Conservation (phyloP, 2,329 filamentous ascomycete genomes). For the Ambrosiella cleistominuta region DNA sequence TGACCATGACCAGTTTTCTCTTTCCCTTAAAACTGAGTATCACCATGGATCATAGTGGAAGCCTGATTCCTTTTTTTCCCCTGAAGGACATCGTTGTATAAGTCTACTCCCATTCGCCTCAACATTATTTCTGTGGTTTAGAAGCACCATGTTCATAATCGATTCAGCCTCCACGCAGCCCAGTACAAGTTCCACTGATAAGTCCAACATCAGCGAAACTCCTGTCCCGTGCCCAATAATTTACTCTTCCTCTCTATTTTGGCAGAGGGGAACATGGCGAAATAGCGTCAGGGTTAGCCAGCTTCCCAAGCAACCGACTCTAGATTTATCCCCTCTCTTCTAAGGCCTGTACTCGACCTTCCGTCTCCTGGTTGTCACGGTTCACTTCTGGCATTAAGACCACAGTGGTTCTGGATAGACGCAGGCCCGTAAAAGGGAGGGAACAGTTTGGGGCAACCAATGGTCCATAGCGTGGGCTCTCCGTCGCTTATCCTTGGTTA, state of each 20-base stretch:
- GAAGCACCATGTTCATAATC: neutral
- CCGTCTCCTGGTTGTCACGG: neutral
- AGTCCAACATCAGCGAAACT: neutral
- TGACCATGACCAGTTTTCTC: neutral
- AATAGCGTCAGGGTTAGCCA: neutral
- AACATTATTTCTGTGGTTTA: neutral
- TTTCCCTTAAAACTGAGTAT: neutral
- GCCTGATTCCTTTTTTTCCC: neutral
- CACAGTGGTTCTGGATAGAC: neutral
- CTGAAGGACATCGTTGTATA: neutral
- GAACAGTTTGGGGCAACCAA: neutral
- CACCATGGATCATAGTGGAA: neutral
- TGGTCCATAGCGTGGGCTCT: neutral
- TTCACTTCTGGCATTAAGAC: neutral
- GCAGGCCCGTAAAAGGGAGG: neutral
- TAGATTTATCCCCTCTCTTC: neutral
- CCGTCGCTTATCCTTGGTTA: neutral
- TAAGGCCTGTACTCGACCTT: neutral
- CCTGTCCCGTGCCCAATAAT: neutral
- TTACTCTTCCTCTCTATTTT: constrained; percentile 5
- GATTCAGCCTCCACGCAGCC: neutral
- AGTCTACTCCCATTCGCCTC: neutral
- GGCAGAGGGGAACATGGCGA: neutral
- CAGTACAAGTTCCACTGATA: neutral
- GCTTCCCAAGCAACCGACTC: neutral